phyloP scores from a whole-genome alignment of 2,329 filamentous ascomycete species.

The Colletotrichum nymphaeae region DNA sequence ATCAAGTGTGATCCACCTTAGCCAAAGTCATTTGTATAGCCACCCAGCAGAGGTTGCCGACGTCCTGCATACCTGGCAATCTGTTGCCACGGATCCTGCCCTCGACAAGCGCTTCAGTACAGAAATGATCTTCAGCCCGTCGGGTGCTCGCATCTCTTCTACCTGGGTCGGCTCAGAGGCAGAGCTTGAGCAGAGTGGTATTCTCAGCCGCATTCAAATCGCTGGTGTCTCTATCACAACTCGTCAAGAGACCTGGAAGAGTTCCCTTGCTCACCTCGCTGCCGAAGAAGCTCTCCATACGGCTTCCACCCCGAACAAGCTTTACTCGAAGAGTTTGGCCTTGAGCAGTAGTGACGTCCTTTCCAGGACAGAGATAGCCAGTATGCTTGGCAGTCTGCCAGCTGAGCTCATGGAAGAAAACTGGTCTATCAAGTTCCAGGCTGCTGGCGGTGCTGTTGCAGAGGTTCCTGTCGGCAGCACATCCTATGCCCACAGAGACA shows the following conservation, averaged over 20 bases:
- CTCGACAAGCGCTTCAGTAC: constrained; percentile 63
- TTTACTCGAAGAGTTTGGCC: constrained; percentile 62
- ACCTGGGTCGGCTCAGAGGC: constrained; percentile 63
- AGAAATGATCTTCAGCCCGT: constrained; percentile 58
- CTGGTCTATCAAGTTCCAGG: constrained; percentile 68
- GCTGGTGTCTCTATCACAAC: constrained; percentile 53
- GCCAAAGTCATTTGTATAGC: constrained; percentile 57
- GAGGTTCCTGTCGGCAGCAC: constrained; percentile 62
- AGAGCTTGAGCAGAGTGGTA: constrained; percentile 59
- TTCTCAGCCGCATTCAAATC: constrained; percentile 51
- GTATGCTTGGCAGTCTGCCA: constrained; percentile 62
- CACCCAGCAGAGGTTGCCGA: constrained; percentile 54
- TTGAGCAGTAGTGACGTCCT: constrained; percentile 57
- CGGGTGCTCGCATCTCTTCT: constrained; percentile 60
- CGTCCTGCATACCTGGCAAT: constrained; percentile 63
- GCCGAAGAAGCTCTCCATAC: constrained; percentile 54
- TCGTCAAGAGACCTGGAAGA: constrained; percentile 63
- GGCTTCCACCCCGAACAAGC: constrained; percentile 53
- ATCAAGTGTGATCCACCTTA: constrained; percentile 59
- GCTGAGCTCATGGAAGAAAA: constrained; percentile 52
- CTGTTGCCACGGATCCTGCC: constrained; percentile 57
- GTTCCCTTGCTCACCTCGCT: constrained; percentile 57
- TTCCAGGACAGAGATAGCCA: constrained; percentile 50
- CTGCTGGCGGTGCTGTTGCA: constrained; percentile 63
- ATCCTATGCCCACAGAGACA: constrained; percentile 66